Base-by-base conservation (phyloP, 345 rosid species). In the Abelmoschus esculentus region DNA sequence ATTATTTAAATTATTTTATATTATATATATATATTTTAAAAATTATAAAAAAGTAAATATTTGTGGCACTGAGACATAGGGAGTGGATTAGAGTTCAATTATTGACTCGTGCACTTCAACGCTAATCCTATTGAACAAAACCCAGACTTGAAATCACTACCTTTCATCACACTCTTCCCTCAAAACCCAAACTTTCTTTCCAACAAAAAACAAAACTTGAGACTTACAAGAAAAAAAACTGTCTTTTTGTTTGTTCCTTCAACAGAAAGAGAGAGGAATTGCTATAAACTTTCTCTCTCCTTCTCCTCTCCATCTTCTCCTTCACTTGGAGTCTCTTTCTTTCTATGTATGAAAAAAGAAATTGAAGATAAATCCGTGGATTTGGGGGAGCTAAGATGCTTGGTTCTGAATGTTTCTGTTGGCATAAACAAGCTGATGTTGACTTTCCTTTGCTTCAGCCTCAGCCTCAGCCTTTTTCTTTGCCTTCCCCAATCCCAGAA, bases 401-500 rank as follows among this genome's bases (percentile, higher is more conserved):
- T 42, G 86, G 88, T 22, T 87, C 86, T 72, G 88, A 90, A 53
- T 87, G 92, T 70, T 83, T 83, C 59, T 72, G 75, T 74, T 82
- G 89, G 92, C 78, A 72, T 70, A 67, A 59, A 73, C 73, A 11
- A 2, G 5, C 61, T 70, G 26, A 34, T 72, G 9, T 70, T 32
- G 86, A 81, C 8, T 67, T 68, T 13, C 44, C 53, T 61, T 69
- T 38, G 38, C 60, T 76, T 63, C 32, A 4, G 52, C 67, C 67
- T 63, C 52, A 40, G 2, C 67, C 67, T 42, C n/a, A n/a, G n/a
- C n/a, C n/a, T n/a, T 90, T 84, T 82, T 84, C 87, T 66, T 79
- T 90, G 80, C 96, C 92, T 60, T 76, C 85, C 36, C 81, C 89
- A 7, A 71, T 90, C 69, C 92, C 96, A 29, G 29, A 78, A 34